Base-by-base conservation (phyloP, 1,284 basidiomycete species). In the Papiliotrema terrestris region DNA sequence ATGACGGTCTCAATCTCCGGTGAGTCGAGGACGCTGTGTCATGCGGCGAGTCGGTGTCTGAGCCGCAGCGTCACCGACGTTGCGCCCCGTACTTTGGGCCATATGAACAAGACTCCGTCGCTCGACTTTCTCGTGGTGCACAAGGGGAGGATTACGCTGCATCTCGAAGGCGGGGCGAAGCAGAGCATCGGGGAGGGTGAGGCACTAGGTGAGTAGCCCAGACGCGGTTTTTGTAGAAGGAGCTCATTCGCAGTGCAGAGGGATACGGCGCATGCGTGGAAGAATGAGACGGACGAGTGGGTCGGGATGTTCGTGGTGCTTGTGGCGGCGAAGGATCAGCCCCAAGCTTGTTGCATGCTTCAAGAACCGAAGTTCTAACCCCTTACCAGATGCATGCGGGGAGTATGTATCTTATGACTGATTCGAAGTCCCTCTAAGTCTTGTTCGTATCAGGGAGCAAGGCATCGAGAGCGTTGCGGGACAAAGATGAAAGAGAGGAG, bases 281-380 rank as follows among this genome's bases (percentile, higher is more conserved):
- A 54, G 56, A 58, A 58, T 23, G 48, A 50, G 26, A 54, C 41
- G 26, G 52, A 54, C 22, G 52, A 58, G 20, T 58, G 56, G 56
- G 52, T 50, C 8, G 45, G 56, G 52, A 58, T 58, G 56, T 58
- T 54, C 37, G 52, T 58, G 9, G 56, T 58, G 20, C 52, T 58
- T 22, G 3, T 58, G 17, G 45, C 45, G 20, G 20, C 39, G 39
- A 22, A 41, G n/a, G 39, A 41, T 6, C 6, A 22, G 39, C 5
- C 6, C 29, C 6, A 32, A 11, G 29, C 11, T 11, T 11, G 29
- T 32, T 11, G 29, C 11, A 32, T 32, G 29, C 29, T 32, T 32
- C 29, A 11, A 6, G 11, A 11, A 32, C 29, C 6, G 29, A 5
- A 5, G 11, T 32, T 6, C 5, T 11, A 11, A 32, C 29, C 29